phyloP scores from a whole-genome alignment of 257 asterid genomes.

The Marsdenia floribunda region DNA sequence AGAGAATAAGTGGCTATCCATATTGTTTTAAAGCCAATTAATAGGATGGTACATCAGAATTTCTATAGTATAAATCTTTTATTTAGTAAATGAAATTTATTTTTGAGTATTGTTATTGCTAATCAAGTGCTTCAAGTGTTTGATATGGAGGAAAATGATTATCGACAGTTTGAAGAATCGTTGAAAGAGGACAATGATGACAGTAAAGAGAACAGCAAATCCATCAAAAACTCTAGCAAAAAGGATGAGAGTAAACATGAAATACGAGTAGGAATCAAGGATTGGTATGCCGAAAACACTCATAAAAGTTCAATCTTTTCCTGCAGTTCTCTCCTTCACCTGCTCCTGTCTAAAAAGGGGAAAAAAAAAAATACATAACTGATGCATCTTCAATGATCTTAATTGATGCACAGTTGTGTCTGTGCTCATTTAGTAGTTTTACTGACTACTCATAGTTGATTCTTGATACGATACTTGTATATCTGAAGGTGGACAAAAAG shows the following conservation, averaged over 20 bases:
- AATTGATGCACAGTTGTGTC: background rate
- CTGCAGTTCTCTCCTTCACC: background rate
- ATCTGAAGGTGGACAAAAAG: conserved; percentile 69
- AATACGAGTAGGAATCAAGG: conserved; percentile 40
- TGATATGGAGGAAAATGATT: conserved; percentile 35
- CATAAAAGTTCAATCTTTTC: background rate
- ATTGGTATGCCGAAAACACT: conserved; percentile 37
- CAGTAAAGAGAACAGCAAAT: background rate
- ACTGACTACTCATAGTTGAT: background rate
- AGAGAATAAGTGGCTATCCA: background rate
- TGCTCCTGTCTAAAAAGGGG: background rate
- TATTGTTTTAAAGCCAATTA: background rate
- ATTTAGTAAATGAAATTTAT: background rate
- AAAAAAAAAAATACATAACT: background rate
- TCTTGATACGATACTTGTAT: background rate
- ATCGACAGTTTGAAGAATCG: conserved; percentile 28
- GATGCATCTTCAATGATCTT: background rate
- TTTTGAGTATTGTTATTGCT: background rate
- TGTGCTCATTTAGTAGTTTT: background rate
- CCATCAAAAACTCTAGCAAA: conserved; percentile 5
- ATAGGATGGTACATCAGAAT: background rate
- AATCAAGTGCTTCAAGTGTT: background rate
- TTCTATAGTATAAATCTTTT: background rate
- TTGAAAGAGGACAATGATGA: conserved; percentile 21
- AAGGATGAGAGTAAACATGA: conserved; percentile 22